Evolutionary conservation across 768 basidiomycete species (phyloP).

Genomic region (Clitopilus hobsonii): DNA sequence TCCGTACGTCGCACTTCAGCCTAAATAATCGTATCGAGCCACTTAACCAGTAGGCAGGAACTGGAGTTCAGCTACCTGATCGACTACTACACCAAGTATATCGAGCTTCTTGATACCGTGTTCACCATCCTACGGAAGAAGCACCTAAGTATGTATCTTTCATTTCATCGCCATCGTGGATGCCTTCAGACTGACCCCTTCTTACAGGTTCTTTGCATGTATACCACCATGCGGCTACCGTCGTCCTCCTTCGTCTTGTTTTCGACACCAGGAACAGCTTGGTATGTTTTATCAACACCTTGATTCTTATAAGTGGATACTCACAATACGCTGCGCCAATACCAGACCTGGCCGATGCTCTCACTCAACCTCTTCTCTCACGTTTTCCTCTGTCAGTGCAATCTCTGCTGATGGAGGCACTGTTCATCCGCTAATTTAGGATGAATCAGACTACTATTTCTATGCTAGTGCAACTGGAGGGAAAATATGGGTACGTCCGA

Average conservation of each 20-base stretch:
- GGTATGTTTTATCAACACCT: constrained; percentile 41
- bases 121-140: constrained; percentile 99
- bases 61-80: constrained; percentile 97
- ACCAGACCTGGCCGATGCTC: constrained; percentile 94
- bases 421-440: not conserved
- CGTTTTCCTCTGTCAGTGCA: constrained; percentile 90
- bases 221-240: constrained; percentile 99
- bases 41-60: constrained; percentile 54
- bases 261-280: constrained; percentile 92
- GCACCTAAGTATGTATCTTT: constrained; percentile 66
- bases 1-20: too few species aligned
- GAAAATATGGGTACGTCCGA: constrained; percentile 61
- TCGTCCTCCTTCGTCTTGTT: constrained; percentile 90
- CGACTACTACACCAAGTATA: constrained; percentile 98
- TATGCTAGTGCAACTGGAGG: constrained; percentile 96
- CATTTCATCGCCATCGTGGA: too few species aligned
- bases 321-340: too few species aligned
- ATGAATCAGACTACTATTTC: constrained; percentile 90
- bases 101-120: constrained; percentile 94
- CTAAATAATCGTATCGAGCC: too few species aligned
- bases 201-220: constrained; percentile 89
- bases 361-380: constrained; percentile 87
- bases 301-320: too few species aligned
- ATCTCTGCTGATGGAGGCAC: too few species aligned
- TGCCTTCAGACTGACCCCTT: too few species aligned